Base-by-base conservation (phyloP, 768 basidiomycete genomes). In the Rhizopogon sp. region DNA sequence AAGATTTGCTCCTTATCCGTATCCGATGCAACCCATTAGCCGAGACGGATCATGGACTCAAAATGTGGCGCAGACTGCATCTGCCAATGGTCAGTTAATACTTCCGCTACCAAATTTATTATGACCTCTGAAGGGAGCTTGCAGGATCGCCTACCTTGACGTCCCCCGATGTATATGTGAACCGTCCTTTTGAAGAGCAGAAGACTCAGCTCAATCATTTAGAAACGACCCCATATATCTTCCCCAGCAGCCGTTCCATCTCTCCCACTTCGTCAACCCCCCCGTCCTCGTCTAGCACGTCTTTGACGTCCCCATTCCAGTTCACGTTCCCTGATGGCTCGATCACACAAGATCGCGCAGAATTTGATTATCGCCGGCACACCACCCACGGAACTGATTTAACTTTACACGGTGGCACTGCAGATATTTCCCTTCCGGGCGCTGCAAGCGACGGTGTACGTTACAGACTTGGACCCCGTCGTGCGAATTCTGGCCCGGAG, bases 361-460 rank as follows among this genome's bases (percentile, higher is more conserved):
- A 87, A 47, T 86, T 82, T 67, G 83, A 83, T 69, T 87, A 81
- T 64, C 82, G 85, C 62, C 80, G 84, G 56, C 77, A 79, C 58
- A 74, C 80, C 28, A 73, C 75, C 44, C 80, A 79, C 57, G 71
- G 72, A 56, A 72, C 85, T 42, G 84, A 88, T 56, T 79, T 88
- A 46, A 83, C 84, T 9, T 77, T 90, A 37, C 87, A 88, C 55
- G 85, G 85, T 45, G 87, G 86, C 55, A 86, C 84, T 6, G 83
- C 88, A 37, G 84, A 90, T 66, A 79, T 90, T 44, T 83, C 87
- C 17, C 65, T 83, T 43, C 60, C 79, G 52, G 74, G 78, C 25
- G 69, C 80, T 37, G 69, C 74, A 58, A 69, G 75, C 58, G 85
- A 87, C 56, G 74, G 76, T 11, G 76, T 82, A 60, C 82, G 88